Conservation (phyloP, 257 asterid genomes). For the Fraxinus americana region DNA sequence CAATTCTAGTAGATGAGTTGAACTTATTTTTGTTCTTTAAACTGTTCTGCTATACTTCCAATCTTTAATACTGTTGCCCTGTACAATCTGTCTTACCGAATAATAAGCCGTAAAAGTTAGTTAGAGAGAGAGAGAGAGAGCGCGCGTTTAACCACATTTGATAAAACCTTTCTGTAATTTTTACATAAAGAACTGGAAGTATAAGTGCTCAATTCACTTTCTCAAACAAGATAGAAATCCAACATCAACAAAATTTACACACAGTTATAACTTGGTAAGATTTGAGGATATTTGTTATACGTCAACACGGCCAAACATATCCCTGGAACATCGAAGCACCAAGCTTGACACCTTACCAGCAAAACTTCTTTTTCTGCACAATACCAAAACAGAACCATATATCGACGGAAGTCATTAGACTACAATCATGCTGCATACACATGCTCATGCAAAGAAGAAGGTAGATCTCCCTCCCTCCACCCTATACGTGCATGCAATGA, state of each 20-base stretch:
- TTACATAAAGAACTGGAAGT: not conserved
- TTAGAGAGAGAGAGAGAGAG: not conserved
- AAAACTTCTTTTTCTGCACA: slow-evolving; percentile 59
- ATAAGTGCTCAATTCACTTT: not conserved
- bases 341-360: slow-evolving; percentile 42
- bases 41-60: not conserved
- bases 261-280: not conserved
- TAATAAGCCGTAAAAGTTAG: not conserved
- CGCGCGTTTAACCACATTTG: not conserved
- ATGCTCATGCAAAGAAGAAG: not conserved
- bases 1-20: not conserved
- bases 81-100: too few species aligned
- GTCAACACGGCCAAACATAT: not conserved
- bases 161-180: not conserved
- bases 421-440: not conserved
- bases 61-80: not conserved
- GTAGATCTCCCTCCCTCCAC: too few species aligned
- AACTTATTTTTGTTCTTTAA: not conserved
- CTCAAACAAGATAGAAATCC: not conserved
- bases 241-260: not conserved
- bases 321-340: slow-evolving; percentile 26
- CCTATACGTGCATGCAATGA: not conserved
- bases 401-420: not conserved
- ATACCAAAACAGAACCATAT: slow-evolving; percentile 14
- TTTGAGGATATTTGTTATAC: not conserved